These are phyloP conservation scores for Gracilaria gracilis DNA, from an alignment of 23 red algal genomes.

Conservation along the genomic window DNA sequence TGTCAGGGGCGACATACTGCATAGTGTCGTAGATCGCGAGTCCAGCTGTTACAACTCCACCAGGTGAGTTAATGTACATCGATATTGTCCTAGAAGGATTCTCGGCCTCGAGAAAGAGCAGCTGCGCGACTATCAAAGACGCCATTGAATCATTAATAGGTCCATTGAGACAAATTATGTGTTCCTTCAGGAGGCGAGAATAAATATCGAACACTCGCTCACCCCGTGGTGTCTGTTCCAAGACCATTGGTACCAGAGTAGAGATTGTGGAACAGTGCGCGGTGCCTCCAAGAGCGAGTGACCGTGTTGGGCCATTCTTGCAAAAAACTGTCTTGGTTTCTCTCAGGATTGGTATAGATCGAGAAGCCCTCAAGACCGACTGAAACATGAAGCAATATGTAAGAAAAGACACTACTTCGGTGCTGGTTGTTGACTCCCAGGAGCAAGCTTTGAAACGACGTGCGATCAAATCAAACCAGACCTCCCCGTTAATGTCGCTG, in stretches of 20 bases:
- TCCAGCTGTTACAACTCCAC: conserved; percentile 91
- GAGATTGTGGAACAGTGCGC: background rate
- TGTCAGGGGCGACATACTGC: conserved; percentile 87
- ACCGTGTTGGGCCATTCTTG: too few species aligned
- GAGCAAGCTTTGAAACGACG: too few species aligned
- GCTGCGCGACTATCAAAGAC: conserved; percentile 88
- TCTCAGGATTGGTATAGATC: too few species aligned
- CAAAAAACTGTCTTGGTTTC: too few species aligned
- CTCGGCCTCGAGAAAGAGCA: conserved; percentile 93
- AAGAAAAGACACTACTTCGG: too few species aligned
- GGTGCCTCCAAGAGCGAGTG: background rate
- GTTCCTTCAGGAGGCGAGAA: conserved; percentile 94
- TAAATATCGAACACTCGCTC: conserved; percentile 96
- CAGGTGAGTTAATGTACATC: conserved; percentile 96
- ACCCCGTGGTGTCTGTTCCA: conserved; percentile 70
- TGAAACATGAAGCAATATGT: too few species aligned
- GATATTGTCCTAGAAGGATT: conserved; percentile 89
- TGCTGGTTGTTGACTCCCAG: too few species aligned
- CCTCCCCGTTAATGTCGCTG: too few species aligned
- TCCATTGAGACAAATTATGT: conserved; percentile 88
- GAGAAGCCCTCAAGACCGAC: too few species aligned
- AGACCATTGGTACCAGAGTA: conserved; percentile 85
- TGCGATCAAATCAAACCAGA: too few species aligned
- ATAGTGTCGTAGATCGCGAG: conserved; percentile 99
- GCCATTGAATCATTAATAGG: conserved; percentile 90